These are phyloP conservation scores for Pythium phragmiticola DNA, from an alignment of 352 stramenopile genomes.

Conservation along the genomic window DNA sequence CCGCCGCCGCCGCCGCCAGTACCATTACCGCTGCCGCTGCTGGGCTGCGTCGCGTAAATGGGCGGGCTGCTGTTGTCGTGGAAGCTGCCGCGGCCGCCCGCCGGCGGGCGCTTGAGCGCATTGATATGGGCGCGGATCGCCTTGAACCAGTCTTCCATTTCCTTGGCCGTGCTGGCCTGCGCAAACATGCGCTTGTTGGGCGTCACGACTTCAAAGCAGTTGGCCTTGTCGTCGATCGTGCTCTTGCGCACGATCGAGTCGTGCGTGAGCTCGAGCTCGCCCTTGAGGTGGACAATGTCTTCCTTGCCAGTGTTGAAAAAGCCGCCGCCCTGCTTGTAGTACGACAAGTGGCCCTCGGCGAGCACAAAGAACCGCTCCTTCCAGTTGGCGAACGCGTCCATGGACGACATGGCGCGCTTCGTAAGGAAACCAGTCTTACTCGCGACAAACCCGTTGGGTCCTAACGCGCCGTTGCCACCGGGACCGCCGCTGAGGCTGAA, in stretches of 20 bases:
- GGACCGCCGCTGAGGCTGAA: conserved; percentile 40
- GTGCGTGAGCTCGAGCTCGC: conserved; percentile 75
- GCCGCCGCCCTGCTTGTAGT: conserved; percentile 85
- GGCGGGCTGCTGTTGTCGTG: conserved; percentile 40
- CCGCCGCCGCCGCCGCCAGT: background rate
- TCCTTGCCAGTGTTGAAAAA: conserved; percentile 88
- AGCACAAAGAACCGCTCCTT: conserved; percentile 88
- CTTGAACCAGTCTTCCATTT: conserved; percentile 89
- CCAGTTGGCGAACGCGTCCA: conserved; percentile 88
- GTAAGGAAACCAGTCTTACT: conserved; percentile 86
- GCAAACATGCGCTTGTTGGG: conserved; percentile 86
- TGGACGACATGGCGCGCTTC: conserved; percentile 85
- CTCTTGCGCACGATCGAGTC: conserved; percentile 82
- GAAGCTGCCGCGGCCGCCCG: conserved; percentile 64
- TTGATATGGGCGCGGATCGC: conserved; percentile 78
- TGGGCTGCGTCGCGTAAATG: conserved; percentile 25
- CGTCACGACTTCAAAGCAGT: conserved; percentile 86
- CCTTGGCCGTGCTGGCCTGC: conserved; percentile 71
- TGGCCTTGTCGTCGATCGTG: conserved; percentile 85
- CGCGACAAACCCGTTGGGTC: conserved; percentile 55
- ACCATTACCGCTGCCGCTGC: conserved; percentile 15
- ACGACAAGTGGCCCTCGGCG: conserved; percentile 78
- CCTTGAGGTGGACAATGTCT: conserved; percentile 85
- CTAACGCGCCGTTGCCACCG: conserved; percentile 1
- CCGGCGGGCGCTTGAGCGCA: conserved; percentile 51